These are phyloP conservation scores for Senna siamea DNA, from an alignment of 306 rosid genomes.

Conservation along the genomic window DNA sequence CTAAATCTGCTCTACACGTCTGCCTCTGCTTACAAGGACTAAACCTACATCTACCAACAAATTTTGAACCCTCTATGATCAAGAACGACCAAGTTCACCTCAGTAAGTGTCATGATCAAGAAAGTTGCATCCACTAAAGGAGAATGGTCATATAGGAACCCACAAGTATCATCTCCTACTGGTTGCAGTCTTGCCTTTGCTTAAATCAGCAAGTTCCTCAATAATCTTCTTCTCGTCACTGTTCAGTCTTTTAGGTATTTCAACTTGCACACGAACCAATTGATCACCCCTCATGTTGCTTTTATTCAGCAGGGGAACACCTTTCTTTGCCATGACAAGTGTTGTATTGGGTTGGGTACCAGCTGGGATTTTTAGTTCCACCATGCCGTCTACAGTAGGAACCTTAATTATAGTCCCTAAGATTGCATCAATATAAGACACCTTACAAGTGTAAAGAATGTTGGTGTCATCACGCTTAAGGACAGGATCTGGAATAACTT, in stretches of 20 bases:
- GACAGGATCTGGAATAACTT: slow-evolving; percentile 87
- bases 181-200: slow-evolving; percentile 75
- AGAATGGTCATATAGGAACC: too few relatives aligned
- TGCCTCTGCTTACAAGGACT: slow-evolving; percentile 34
- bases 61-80: slow-evolving; percentile 5
- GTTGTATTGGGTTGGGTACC: slow-evolving; percentile 97
- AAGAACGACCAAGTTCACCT: too few relatives aligned
- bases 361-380: slow-evolving; percentile 52
- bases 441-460: slow-evolving; percentile 83
- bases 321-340: slow-evolving; percentile 95
- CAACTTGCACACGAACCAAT: slow-evolving; percentile 95
- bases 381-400: slow-evolving; percentile 89
- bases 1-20: slow-evolving; percentile 17
- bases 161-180: slow-evolving; percentile 37
- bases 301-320: slow-evolving; percentile 87
- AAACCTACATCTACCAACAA: slow-evolving; percentile 33
- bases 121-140: slow-evolving; percentile 36
- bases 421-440: slow-evolving; percentile 88
- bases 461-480: slow-evolving; percentile 94
- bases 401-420: slow-evolving; percentile 86
- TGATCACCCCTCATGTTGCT: slow-evolving; percentile 95
- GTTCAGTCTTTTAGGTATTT: slow-evolving; percentile 88
- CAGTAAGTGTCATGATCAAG: slow-evolving; percentile 27
- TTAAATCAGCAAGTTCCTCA: slow-evolving; percentile 85
- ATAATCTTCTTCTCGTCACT: slow-evolving; percentile 80